Evolutionary conservation across 2,329 filamentous ascomycete genomes (phyloP).

Genomic region (Aspergillus eucalypticola): DNA sequence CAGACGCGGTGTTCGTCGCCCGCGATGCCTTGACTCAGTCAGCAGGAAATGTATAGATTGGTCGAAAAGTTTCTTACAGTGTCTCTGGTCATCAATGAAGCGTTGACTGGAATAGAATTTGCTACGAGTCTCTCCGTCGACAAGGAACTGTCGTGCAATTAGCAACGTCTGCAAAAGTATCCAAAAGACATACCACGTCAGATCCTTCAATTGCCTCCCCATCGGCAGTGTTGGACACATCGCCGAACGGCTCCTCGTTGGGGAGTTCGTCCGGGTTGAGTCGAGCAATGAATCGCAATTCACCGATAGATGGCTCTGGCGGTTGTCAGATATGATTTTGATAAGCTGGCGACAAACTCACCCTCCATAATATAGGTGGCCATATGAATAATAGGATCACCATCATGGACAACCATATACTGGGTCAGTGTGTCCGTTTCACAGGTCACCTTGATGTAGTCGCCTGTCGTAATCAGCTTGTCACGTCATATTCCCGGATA

Average conservation of each 20-base stretch:
- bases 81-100: conserved; percentile 68
- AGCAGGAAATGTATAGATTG: neutral
- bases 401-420: conserved; percentile 62
- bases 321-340: neutral
- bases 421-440: conserved; percentile 62
- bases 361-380: conserved; percentile 61
- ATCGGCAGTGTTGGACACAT: conserved; percentile 57
- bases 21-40: conserved; percentile 25
- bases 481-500: neutral
- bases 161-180: neutral
- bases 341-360: conserved; percentile 10
- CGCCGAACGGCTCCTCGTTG: conserved; percentile 56
- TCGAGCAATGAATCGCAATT: conserved; percentile 66
- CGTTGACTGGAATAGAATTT: conserved; percentile 70
- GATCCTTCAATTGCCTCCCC: conserved; percentile 59
- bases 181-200: conserved; percentile 44
- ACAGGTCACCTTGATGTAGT: conserved; percentile 64
- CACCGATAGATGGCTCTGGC: conserved; percentile 56
- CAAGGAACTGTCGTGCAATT: conserved; percentile 46
- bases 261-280: conserved; percentile 55
- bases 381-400: conserved; percentile 62
- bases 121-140: conserved; percentile 63
- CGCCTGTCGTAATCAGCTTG: conserved; percentile 18
- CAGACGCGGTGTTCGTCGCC: conserved; percentile 57
- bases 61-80: conserved; percentile 48